phyloP scores from a whole-genome alignment of 148 eudicot species.

The Rheum nobile region DNA sequence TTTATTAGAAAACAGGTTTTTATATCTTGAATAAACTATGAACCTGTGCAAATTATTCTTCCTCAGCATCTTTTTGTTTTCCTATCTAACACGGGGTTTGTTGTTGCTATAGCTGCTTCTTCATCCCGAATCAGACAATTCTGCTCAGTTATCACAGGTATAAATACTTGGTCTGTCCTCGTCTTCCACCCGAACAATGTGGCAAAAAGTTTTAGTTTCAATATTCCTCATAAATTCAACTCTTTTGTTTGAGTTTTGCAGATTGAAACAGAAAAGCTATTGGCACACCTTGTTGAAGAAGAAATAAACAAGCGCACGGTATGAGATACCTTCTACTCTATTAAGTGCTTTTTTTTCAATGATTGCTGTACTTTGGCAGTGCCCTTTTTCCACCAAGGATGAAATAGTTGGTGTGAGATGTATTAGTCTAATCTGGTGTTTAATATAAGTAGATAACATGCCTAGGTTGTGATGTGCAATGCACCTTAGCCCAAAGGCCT shows the following conservation, averaged over 20 bases:
- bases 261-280: slow-evolving; percentile 95
- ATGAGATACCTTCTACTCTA: slow-evolving; percentile 13
- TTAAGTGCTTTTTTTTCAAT: neutral
- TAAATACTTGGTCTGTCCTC: slow-evolving; percentile 4
- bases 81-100: slow-evolving; percentile 4
- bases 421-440: neutral
- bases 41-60: neutral
- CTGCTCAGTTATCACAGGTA: slow-evolving; percentile 98
- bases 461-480: neutral
- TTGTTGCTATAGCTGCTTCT: slow-evolving; percentile 68
- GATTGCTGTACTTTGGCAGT: neutral
- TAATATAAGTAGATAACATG: neutral
- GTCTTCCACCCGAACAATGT: neutral
- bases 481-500: neutral
- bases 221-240: neutral
- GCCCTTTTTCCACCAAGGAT: neutral
- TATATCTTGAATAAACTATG: slow-evolving; percentile 3
- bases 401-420: neutral
- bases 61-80: neutral
- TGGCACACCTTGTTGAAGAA: slow-evolving; percentile 88
- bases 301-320: slow-evolving; percentile 95
- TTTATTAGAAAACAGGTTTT: slow-evolving; percentile 78
- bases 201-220: neutral
- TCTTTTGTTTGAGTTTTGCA: slow-evolving; percentile 20
- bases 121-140: slow-evolving; percentile 95